Conservation (phyloP, 352 stramenopile species). For the Globisporangium echinulatum region DNA sequence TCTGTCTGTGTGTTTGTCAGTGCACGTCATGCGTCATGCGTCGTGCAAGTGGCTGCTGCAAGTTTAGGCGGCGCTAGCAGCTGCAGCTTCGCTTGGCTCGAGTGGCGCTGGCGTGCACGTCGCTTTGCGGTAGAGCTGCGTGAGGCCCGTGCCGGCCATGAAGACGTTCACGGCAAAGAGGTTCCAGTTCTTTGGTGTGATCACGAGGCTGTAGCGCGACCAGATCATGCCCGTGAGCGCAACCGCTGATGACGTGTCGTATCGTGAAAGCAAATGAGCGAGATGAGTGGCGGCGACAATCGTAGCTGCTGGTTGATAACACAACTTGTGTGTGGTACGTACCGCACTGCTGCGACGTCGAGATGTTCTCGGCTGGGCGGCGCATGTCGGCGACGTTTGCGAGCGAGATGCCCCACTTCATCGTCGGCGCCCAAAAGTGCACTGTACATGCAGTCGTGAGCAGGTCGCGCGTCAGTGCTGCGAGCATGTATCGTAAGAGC, state of each 20-base stretch:
- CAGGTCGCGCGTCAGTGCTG: background rate
- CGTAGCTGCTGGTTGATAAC: background rate
- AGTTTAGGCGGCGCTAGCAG: too few relatives aligned
- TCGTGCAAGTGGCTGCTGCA: too few relatives aligned
- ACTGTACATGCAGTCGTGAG: slow-evolving; percentile 19
- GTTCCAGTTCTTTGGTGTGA: slow-evolving; percentile 90
- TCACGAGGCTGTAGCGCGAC: slow-evolving; percentile 85
- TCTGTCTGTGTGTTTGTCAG: too few relatives aligned
- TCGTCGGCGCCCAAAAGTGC: slow-evolving; percentile 86
- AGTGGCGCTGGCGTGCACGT: slow-evolving; percentile 20
- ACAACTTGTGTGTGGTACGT: background rate
- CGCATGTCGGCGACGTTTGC: slow-evolving; percentile 86
- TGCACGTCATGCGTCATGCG: too few relatives aligned
- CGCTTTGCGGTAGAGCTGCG: slow-evolving; percentile 80
- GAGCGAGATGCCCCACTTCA: slow-evolving; percentile 87
- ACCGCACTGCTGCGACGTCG: slow-evolving; percentile 70
- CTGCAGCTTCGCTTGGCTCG: too few relatives aligned
- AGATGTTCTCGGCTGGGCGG: slow-evolving; percentile 74
- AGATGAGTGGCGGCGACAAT: background rate
- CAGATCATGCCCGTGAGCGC: slow-evolving; percentile 84
- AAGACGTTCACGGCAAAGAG: slow-evolving; percentile 88
- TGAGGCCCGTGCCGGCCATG: slow-evolving; percentile 80
- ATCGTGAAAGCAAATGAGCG: background rate
- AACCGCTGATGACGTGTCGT: slow-evolving; percentile 30
- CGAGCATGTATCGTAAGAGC: too few relatives aligned